Evolutionary conservation across 2,329 filamentous ascomycete species (phyloP).

Genomic region (Penicillium olsonii): DNA sequence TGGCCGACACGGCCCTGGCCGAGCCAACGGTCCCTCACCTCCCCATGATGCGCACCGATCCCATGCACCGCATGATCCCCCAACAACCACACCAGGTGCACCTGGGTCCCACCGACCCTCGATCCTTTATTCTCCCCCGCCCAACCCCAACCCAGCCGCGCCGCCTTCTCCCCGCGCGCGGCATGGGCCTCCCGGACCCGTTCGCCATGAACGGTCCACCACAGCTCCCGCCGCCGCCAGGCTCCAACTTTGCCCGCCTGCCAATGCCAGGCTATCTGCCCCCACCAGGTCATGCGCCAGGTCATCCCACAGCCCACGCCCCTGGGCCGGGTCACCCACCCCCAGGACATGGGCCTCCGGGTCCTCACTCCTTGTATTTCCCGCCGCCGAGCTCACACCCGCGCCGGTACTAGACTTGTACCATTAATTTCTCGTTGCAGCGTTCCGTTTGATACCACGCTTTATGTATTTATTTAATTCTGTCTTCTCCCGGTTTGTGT

Average conservation of each 20-base stretch:
- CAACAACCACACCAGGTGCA: constrained; percentile 16
- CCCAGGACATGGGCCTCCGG: constrained; percentile 2
- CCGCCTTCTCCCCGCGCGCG: constrained; percentile 40
- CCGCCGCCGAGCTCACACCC: constrained; percentile 13
- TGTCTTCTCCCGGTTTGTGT: constrained; percentile 1
- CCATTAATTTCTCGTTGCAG: constrained; percentile 6
- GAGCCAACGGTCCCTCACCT: constrained; percentile 27
- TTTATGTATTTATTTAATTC: constrained; percentile 9
- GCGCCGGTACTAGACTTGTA: constrained; percentile 15
- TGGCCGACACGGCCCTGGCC: constrained; percentile 36
- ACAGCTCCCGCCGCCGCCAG: constrained; percentile 44
- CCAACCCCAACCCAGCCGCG: constrained; percentile 34
- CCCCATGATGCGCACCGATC: constrained; percentile 44
- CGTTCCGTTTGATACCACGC: constrained; percentile 10
- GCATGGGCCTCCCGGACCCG: constrained; percentile 36
- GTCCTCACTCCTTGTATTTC: constrained; percentile 13
- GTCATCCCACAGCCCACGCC: no score
- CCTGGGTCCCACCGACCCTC: constrained; percentile 33
- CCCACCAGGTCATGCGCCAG: no score
- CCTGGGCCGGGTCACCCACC: constrained; percentile 9
- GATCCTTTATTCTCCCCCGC: constrained; percentile 28
- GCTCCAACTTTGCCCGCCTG: constrained; percentile 39
- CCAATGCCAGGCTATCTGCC: constrained; percentile 32
- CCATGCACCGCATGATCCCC: constrained; percentile 37
- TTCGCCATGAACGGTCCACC: constrained; percentile 39